A percentile compares a stretch with the other conserved stretches of the same genome.
Evolutionary conservation across 1,139 yeast genomes (phyloP).

Genomic region (Yamadazyma dushanensis): DNA sequence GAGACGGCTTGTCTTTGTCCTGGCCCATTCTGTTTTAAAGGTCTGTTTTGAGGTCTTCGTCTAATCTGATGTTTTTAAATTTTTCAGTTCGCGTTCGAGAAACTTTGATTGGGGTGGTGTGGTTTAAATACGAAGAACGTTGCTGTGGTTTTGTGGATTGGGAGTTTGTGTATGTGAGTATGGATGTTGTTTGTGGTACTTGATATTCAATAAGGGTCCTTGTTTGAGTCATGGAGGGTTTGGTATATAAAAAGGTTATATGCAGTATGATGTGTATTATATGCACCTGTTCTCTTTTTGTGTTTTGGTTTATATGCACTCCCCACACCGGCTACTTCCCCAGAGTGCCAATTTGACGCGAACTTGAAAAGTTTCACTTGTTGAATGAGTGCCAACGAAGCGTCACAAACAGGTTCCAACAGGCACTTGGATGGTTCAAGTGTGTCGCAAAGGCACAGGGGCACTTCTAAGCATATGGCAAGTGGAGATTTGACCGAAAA

Average conservation of each 20-base stretch:
- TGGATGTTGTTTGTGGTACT: no score
- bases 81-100: slow-evolving; percentile 1
- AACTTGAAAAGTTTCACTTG: not conserved
- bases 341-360: slow-evolving; percentile 7
- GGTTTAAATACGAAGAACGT: not conserved
- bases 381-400: not conserved
- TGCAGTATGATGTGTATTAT: no score
- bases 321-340: no score
- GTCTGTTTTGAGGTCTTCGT: slow-evolving; percentile 1
- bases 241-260: no score
- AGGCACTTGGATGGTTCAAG: slow-evolving; percentile 1
- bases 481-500: slow-evolving; percentile 10
- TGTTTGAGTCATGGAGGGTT: no score
- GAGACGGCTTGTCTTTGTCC: slow-evolving; percentile 18
- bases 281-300: no score
- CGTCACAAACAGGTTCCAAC: slow-evolving; percentile 4
- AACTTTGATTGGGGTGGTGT: not conserved
- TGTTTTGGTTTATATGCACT: no score
- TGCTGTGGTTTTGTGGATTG: not conserved
- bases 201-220: no score
- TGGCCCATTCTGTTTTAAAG: slow-evolving; percentile 14
- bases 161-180: no score
- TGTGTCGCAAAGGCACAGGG: slow-evolving; percentile 4
- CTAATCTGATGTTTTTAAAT: slow-evolving; percentile 5
- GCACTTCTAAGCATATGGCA: not conserved